A percentile compares a stretch with the other conserved stretches of the same genome.
Evolutionary conservation across 345 rosid genomes (phyloP).

Genomic region (Erucastrum elatum): DNA sequence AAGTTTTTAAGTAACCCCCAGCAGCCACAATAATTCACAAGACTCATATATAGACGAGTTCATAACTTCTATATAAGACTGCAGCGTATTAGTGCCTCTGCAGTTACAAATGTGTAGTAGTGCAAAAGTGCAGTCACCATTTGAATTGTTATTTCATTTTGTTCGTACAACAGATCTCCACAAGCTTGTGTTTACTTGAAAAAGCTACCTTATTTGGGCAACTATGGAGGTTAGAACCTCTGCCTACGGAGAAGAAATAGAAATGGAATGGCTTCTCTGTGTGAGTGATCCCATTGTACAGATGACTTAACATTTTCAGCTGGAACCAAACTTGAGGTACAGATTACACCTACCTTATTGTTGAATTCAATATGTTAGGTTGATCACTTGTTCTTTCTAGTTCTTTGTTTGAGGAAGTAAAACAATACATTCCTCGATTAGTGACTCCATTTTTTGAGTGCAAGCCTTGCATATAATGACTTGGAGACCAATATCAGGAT

Average conservation of each 20-base stretch:
- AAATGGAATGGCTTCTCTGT: conserved; percentile 92
- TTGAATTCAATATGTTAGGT: not conserved
- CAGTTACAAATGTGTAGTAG: too few species aligned
- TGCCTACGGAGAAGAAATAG: conserved; percentile 72
- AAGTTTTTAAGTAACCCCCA: too few species aligned
- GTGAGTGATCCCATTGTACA: conserved; percentile 95
- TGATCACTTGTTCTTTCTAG: too few species aligned
- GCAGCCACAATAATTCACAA: too few species aligned
- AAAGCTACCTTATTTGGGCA: conserved; percentile 35
- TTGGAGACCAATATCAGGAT: conserved; percentile 85
- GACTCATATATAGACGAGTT: too few species aligned
- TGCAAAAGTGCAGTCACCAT: too few species aligned
- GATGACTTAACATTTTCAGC: conserved; percentile 90
- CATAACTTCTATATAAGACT: too few species aligned
- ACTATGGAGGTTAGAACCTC: not conserved
- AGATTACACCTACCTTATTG: not conserved
- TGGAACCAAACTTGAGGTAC: conserved; percentile 95
- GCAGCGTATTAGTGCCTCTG: too few species aligned
- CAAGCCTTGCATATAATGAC: conserved; percentile 72
- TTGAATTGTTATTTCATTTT: not conserved
- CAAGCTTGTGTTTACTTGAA: conserved; percentile 9
- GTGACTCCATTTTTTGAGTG: not conserved
- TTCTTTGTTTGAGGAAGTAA: not conserved
- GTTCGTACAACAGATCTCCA: not conserved
- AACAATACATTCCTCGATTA: not conserved